A percentile compares a stretch with the other conserved stretches of the same genome.
Conservation (phyloP, 169 alveolate genomes). For the Plasmodium gallinaceum region DNA sequence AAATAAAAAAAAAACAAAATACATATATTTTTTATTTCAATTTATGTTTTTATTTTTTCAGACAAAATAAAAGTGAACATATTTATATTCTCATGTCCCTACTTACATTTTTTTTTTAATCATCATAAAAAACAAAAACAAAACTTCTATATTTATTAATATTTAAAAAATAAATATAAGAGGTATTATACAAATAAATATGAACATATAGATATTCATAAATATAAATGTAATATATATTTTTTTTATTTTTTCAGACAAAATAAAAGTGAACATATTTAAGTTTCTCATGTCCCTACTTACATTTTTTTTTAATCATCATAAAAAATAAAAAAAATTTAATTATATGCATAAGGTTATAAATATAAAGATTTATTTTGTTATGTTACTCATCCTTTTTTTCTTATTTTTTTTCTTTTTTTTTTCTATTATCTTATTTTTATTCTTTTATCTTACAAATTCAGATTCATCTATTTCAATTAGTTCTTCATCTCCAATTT, state of each 20-base stretch:
- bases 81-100: constrained; percentile 78
- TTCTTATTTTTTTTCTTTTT: background rate
- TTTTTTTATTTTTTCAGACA: constrained; percentile 73
- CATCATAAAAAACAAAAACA: constrained; percentile 73
- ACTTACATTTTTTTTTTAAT: constrained; percentile 65
- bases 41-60: constrained; percentile 55
- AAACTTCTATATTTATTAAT: background rate
- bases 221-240: background rate
- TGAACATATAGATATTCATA: background rate
- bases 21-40: too few species aligned
- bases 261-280: constrained; percentile 57
- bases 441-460: constrained; percentile 42
- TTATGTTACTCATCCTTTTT: background rate
- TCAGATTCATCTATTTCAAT: constrained; percentile 48
- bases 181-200: background rate
- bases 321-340: constrained; percentile 67
- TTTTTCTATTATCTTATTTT: background rate
- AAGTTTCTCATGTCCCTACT: constrained; percentile 79
- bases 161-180: background rate
- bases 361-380: background rate
- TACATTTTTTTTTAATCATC: constrained; percentile 72
- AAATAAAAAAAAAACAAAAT: too few species aligned
- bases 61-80: constrained; percentile 60
- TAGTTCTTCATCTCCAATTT: constrained; percentile 62
- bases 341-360: background rate